phyloP scores from a whole-genome alignment of 2,329 filamentous ascomycete species.

The Epichloe gansuensis region DNA sequence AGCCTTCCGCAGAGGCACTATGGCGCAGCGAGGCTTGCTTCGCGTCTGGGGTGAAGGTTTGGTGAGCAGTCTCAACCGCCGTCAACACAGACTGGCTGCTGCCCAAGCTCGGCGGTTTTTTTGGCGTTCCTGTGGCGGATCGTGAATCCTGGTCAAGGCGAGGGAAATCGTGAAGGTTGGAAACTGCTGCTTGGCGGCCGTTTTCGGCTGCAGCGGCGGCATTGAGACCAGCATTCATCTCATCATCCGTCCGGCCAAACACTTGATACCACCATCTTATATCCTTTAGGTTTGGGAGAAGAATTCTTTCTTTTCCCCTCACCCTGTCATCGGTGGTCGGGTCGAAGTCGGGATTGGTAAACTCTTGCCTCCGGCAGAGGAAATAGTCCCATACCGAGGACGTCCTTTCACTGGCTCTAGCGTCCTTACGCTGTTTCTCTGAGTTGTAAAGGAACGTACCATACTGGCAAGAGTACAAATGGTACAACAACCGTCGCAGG shows the following conservation, averaged over 20 bases:
- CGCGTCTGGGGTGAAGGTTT: conserved; percentile 31
- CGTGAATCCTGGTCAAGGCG: conserved; percentile 13
- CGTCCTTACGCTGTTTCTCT: conserved; percentile 72
- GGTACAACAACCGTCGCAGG: conserved; percentile 75
- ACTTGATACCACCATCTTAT: conserved; percentile 89
- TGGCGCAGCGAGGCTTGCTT: conserved; percentile 26
- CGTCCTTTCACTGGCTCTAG: conserved; percentile 55
- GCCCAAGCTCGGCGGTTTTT: conserved; percentile 24
- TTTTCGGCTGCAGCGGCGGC: conserved; percentile 38
- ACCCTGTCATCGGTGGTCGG: conserved; percentile 61
- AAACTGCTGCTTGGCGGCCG: conserved; percentile 24
- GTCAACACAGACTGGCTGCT: conserved; percentile 41
- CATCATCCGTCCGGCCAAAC: conserved; percentile 74
- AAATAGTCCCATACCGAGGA: conserved; percentile 96
- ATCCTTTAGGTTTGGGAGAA: conserved; percentile 65
- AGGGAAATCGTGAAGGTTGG: conserved; percentile 18
- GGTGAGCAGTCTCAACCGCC: conserved; percentile 45
- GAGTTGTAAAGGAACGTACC: conserved; percentile 94
- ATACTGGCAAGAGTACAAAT: conserved; percentile 91
- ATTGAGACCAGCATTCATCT: conserved; percentile 71
- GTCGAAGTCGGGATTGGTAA: conserved; percentile 72
- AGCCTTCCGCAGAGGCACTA: conserved; percentile 31
- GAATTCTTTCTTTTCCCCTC: conserved; percentile 66
- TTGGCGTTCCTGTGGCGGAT: conserved; percentile 19
- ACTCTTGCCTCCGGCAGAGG: conserved; percentile 64